Percentiles rank a stretch among this genome's conserved stretches.
Evolutionary conservation across 371 early-diverging fungal species (phyloP).

Genomic region (Cokeromyces recurvatus): DNA sequence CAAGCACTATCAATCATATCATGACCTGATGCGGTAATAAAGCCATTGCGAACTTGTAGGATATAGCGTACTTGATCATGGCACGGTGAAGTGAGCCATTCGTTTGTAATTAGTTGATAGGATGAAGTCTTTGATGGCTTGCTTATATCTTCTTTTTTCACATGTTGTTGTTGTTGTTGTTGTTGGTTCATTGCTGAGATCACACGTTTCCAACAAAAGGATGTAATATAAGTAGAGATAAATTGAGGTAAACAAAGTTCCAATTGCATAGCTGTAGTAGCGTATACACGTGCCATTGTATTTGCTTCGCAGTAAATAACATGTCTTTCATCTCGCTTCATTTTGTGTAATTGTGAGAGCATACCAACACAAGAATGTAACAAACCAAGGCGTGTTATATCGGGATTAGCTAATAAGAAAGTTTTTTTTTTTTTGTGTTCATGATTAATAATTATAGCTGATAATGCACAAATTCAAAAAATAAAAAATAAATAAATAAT

Average conservation of each 20-base stretch:
- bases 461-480: neutral
- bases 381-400: conserved; percentile 27
- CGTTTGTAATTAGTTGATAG: neutral
- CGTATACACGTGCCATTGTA: conserved; percentile 28
- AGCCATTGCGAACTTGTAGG: conserved; percentile 13
- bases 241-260: conserved; percentile 22
- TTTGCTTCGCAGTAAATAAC: conserved; percentile 15
- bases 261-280: conserved; percentile 31
- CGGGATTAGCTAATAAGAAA: conserved; percentile 23
- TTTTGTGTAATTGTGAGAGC: conserved; percentile 22
- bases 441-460: no score
- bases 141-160: neutral
- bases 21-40: neutral
- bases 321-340: conserved; percentile 14
- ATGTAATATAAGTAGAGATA: neutral
- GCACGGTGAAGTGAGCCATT: conserved; percentile 10
- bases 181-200: no score
- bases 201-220: conserved; percentile 8
- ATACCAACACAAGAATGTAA: conserved; percentile 32
- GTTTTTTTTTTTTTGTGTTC: no score
- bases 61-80: conserved; percentile 15
- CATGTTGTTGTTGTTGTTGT: neutral
- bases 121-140: neutral
- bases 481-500: neutral
- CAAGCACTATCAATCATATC: conserved; percentile 4